A percentile compares a stretch with the other conserved stretches of the same genome.
Evolutionary conservation across 2,329 filamentous ascomycete species (phyloP).

Genomic region (Claviceps arundinis): DNA sequence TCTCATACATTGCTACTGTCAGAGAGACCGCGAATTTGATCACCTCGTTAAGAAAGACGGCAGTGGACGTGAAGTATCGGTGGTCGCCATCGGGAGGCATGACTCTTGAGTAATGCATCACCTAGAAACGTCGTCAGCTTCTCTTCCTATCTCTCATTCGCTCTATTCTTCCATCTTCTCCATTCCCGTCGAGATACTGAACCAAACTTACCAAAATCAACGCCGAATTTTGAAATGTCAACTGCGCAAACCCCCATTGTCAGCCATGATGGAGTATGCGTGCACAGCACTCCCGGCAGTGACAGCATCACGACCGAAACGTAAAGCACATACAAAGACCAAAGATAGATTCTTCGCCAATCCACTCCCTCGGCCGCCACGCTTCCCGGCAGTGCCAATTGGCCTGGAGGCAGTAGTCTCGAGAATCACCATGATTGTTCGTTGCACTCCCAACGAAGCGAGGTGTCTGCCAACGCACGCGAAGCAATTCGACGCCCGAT

Average conservation of each 20-base stretch:
- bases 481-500: neutral
- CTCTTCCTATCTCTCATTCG: neutral
- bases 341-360: slow-evolving; percentile 12
- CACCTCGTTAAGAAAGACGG: slow-evolving; percentile 85
- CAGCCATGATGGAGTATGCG: slow-evolving; percentile 3
- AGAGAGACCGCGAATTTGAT: slow-evolving; percentile 80
- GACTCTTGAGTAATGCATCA: slow-evolving; percentile 88
- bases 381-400: slow-evolving; percentile 3
- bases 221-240: slow-evolving; percentile 63
- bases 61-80: slow-evolving; percentile 86
- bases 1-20: slow-evolving; percentile 77
- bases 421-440: slow-evolving; percentile 10
- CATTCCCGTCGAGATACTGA: neutral
- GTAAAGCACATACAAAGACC: slow-evolving; percentile 8
- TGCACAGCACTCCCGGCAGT: neutral
- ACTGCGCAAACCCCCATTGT: slow-evolving; percentile 28
- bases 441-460: neutral
- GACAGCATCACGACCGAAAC: neutral
- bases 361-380: slow-evolving; percentile 4
- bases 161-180: neutral
- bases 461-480: neutral
- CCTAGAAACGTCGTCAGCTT: slow-evolving; percentile 28
- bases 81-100: slow-evolving; percentile 78
- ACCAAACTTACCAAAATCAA: slow-evolving; percentile 49
- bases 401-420: slow-evolving; percentile 7